Evolutionary conservation across 345 rosid genomes (phyloP), one percentile per base, ranked within the genome.

Genomic region (Aegle marmelos): DNA sequence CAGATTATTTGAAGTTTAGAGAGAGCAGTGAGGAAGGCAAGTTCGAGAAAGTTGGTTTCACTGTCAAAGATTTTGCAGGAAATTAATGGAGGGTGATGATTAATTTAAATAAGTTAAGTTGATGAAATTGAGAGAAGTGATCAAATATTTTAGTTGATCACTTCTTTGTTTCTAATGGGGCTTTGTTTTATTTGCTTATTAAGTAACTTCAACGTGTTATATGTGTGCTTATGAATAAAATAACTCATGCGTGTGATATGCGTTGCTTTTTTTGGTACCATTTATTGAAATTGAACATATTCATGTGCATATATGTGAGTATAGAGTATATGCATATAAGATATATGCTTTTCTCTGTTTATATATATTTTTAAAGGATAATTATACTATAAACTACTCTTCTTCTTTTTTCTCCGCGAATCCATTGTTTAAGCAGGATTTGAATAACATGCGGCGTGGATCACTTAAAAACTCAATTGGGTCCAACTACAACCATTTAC

Each of bases 11-110:
- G 53, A 76, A 58, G 28, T 80, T 75, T 34, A 80, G 83, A 64
- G 79, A 71, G 24, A 79, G 77, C 65, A 71, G 70, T 56, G 79
- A 50, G 24, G 58, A 63, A 53, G 79, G 76, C 48, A 76, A 57
- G 79, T 80, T 80, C 63, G 79, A 80, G 27, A 80, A 76, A 50
- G 76, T 80, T 71, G 79, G 83, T 14, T 80, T 75, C 30, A 70
- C 79, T 13, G 79, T 80, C 8, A 80, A 72, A 37, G 79, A 80
- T 59, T 80, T 80, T 39, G 79, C 76, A 57, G 76, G 72, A 67
- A 64, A 14, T 50, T 7, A 16, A 3, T n/a, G 0, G 10, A 41
- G 30, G 13, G 1, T 39, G 19, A 28, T 17, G 19, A 70, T 2
- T 48, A 25, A 53, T 11, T 17, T 14, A 41, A 45, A 45, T 11